Evolutionary conservation across 1,139 yeast genomes (phyloP), one percentile per base, ranked within the genome.

Genomic region (Yarrowia galli): DNA sequence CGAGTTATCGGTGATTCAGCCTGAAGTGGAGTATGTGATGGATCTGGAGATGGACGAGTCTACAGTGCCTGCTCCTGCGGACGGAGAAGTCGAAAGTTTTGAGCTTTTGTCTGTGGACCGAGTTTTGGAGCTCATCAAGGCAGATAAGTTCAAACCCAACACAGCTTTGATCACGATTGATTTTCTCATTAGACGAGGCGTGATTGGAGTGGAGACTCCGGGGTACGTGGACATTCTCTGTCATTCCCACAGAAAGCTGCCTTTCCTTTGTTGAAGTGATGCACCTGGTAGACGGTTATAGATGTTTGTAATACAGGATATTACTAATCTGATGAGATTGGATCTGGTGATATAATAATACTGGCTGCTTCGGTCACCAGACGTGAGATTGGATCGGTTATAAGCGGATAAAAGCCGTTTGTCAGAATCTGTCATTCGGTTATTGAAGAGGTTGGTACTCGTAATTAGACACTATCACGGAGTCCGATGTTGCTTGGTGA

Each of bases 61-160:
- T 3, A 80, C 85, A 0, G 75, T 80, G 0, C 97, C 97, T 0
- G 77, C 74, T 10, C 97, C 97, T 0, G 87, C 85, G 48, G 98
- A 95, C 74, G 91, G 93, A 35, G 98, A 95, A 77, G 96, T 92
- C 0, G 89, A 88, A 69, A 86, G 85, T 69, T 95, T 93, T 76
- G 75, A 78, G 69, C 79, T 93, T 61, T 81, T 91, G 87, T 77
- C 81, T 6, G 76, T 90, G 0, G 86, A 83, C 12, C 88, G 90
- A 71, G 85, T 91, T 0, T 71, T 83, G 43, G 71, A 74, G 32
- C 81, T 84, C 25, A 74, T 93, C 35, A 74, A 75, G 10, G 75
- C 76, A 0, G 87, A 86, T 0, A 85, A 87, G 71, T 95, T 95
- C 80, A 95, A 95, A 77, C 97, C 97, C 53, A 95, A 95, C 73